Evolutionary conservation across 257 asterid species (phyloP).

Genomic region (Euphrasia confusa): DNA sequence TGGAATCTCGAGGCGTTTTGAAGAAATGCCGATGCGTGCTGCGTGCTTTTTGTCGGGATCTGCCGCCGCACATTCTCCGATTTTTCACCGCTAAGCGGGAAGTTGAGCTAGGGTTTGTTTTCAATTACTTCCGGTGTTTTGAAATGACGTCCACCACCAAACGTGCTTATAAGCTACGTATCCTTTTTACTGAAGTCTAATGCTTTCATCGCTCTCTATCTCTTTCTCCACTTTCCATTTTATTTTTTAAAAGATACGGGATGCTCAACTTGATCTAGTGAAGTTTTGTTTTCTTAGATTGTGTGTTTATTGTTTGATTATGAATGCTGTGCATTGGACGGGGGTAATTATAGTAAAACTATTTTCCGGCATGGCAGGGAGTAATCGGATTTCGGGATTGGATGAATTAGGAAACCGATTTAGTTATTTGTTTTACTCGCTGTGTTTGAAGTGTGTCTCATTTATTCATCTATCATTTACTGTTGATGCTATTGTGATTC

Average conservation of each 20-base stretch:
- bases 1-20: constrained; percentile 18
- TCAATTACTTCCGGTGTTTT: constrained; percentile 20
- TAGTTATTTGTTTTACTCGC: no score
- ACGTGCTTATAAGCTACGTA: constrained; percentile 99
- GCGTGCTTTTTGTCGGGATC: constrained; percentile 34
- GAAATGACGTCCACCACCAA: constrained; percentile 74
- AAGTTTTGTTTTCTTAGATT: neutral
- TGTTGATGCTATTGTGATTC: no score
- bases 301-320: constrained; percentile 11
- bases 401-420: neutral
- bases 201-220: neutral
- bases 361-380: constrained; percentile 7
- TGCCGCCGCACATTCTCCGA: constrained; percentile 28
- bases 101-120: constrained; percentile 3
- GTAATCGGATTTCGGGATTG: neutral
- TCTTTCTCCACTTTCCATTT: neutral
- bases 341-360: neutral
- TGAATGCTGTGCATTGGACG: no score
- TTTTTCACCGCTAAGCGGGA: constrained; percentile 24
- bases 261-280: constrained; percentile 28
- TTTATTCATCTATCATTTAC: no score
- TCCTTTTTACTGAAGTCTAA: constrained; percentile 42
- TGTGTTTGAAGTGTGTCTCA: no score
- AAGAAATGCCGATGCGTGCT: constrained; percentile 31
- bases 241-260: neutral